Evolutionary conservation across 2,329 filamentous ascomycete species (phyloP).

Genomic region (Pseudogymnoascus pannorum): DNA sequence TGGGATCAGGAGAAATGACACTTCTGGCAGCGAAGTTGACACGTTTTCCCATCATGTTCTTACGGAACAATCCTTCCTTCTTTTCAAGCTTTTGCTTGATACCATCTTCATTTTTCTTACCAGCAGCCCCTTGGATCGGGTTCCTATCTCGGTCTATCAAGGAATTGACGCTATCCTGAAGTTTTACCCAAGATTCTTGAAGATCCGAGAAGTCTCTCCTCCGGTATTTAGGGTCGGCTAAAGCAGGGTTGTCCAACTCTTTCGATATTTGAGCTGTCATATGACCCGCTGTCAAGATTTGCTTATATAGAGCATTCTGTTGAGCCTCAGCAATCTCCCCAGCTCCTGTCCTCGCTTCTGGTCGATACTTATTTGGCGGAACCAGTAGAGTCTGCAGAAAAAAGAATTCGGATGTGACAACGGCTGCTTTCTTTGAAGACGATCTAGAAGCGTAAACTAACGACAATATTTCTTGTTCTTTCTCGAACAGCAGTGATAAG

Average conservation of each 20-base stretch:
- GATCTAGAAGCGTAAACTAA: slow-evolving; percentile 74
- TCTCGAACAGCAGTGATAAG: slow-evolving; percentile 72
- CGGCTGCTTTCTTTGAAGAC: slow-evolving; percentile 45
- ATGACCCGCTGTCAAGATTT: slow-evolving; percentile 69
- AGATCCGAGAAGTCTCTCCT: slow-evolving; percentile 65
- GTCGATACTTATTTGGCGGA: slow-evolving; percentile 85
- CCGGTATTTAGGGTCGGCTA: slow-evolving; percentile 32
- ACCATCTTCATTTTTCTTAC: slow-evolving; percentile 75
- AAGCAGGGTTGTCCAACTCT: slow-evolving; percentile 43
- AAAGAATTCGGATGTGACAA: slow-evolving; percentile 80
- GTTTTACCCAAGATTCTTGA: slow-evolving; percentile 70
- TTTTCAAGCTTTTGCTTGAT: slow-evolving; percentile 98
- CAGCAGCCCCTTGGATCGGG: slow-evolving; percentile 69
- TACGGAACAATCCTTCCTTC: slow-evolving; percentile 95
- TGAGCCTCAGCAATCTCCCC: slow-evolving; percentile 79
- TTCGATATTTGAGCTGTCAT: slow-evolving; percentile 66
- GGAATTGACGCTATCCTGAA: slow-evolving; percentile 89
- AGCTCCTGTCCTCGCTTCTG: slow-evolving; percentile 74
- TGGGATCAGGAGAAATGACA: slow-evolving; percentile 96
- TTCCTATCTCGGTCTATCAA: slow-evolving; percentile 86
- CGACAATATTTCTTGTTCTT: slow-evolving; percentile 75
- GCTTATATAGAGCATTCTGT: slow-evolving; percentile 82
- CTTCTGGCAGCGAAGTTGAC: slow-evolving; percentile 96
- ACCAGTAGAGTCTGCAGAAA: slow-evolving; percentile 83
- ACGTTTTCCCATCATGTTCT: slow-evolving; percentile 99